These are phyloP conservation scores for Alternaria brassicicola DNA, from an alignment of 2,329 filamentous ascomycete genomes.

Conservation along the genomic window DNA sequence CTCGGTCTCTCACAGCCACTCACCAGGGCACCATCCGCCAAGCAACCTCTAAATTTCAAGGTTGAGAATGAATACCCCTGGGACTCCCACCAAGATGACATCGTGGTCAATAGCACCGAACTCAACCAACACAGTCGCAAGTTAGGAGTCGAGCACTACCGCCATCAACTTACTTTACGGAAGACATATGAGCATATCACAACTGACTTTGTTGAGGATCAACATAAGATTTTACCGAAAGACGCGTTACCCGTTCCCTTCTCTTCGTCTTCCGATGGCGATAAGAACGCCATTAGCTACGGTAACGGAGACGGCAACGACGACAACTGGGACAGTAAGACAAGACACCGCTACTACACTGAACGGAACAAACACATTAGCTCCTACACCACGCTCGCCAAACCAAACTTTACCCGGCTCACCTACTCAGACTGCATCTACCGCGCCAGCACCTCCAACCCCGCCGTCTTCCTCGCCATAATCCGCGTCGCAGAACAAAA, in stretches of 20 bases:
- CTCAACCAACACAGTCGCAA: neutral
- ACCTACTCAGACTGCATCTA: slow-evolving; percentile 19
- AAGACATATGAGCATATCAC: slow-evolving; percentile 1
- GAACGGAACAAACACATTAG: neutral
- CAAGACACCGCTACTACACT: no score
- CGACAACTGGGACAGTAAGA: neutral
- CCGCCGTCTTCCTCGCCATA: slow-evolving; percentile 29
- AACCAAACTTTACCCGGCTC: neutral
- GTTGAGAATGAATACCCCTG: slow-evolving; percentile 7
- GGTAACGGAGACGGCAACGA: no score
- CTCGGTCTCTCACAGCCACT: neutral
- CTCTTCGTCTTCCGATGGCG: accelerated
- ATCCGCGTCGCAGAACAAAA: slow-evolving; percentile 28
- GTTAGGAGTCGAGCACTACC: slow-evolving; percentile 14
- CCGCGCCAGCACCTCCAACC: slow-evolving; percentile 20
- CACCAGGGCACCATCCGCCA: neutral
- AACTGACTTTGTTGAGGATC: neutral
- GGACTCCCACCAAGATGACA: slow-evolving; percentile 20
- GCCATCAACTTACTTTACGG: neutral
- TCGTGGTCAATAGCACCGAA: slow-evolving; percentile 27
- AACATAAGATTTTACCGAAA: neutral
- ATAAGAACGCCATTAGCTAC: no score
- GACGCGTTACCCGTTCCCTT: neutral
- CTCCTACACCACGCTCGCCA: slow-evolving; percentile 4
- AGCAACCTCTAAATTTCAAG: neutral